A percentile compares a stretch with the other conserved stretches of the same genome.
Evolutionary conservation across 148 eudicot species (phyloP).

Genomic region (Nepenthes mirabilis): DNA sequence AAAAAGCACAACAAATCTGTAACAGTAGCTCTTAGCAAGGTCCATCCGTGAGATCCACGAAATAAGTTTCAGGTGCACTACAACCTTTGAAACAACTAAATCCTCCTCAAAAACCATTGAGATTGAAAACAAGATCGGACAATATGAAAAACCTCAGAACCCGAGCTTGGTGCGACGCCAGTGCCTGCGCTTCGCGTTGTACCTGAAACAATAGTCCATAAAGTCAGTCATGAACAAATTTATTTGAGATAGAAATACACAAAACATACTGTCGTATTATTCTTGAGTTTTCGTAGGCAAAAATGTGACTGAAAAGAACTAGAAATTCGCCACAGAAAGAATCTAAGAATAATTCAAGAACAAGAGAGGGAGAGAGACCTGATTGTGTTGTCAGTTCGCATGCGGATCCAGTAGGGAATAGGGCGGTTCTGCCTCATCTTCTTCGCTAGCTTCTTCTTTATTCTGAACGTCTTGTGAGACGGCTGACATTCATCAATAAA

Average conservation of each 20-base stretch:
- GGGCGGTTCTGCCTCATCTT: constrained; percentile 94
- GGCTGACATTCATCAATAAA: constrained; percentile 28
- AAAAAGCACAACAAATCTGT: too few relatives aligned
- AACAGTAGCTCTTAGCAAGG: too few relatives aligned
- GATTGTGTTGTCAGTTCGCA: constrained; percentile 82
- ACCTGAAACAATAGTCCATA: constrained; percentile 12
- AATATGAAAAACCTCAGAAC: constrained; percentile 20
- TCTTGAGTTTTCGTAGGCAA: too few relatives aligned
- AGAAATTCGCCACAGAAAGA: not conserved
- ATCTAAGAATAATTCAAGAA: not conserved
- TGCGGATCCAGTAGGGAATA: constrained; percentile 82
- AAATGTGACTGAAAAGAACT: not conserved
- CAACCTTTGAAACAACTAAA: too few relatives aligned
- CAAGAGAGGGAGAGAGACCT: constrained; percentile 15
- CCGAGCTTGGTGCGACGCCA: constrained; percentile 68
- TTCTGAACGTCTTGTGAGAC: constrained; percentile 77
- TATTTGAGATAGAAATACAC: too few relatives aligned
- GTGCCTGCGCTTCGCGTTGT: constrained; percentile 65
- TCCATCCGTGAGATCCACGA: too few relatives aligned
- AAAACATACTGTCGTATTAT: too few relatives aligned
- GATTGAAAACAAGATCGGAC: too few relatives aligned
- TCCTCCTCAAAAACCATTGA: too few relatives aligned
- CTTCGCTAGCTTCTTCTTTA: constrained; percentile 85
- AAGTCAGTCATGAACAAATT: not conserved
- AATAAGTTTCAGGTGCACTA: too few relatives aligned